A percentile compares a stretch with the other conserved stretches of the same genome.
Conservation (phyloP, 2,329 filamentous ascomycete genomes). For the Nemania abortiva region DNA sequence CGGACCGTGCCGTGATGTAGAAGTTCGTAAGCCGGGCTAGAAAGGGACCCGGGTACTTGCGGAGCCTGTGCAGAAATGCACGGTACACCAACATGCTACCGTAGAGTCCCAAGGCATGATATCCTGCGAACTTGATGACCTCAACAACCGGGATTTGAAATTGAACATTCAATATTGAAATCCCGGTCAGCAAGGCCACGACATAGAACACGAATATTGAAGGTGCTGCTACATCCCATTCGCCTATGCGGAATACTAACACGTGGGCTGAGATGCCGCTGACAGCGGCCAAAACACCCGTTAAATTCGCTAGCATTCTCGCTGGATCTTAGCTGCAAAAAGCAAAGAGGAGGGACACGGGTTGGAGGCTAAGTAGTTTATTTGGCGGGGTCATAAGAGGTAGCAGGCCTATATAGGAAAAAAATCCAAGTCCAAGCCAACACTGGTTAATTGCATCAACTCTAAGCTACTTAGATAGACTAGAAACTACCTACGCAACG, state of each 20-base stretch:
- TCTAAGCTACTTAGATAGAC: background rate
- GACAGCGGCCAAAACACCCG: background rate
- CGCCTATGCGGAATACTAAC: constrained; percentile 23
- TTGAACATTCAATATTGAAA: background rate
- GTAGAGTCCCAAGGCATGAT: constrained; percentile 35
- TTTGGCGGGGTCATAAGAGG: background rate
- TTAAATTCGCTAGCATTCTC: background rate
- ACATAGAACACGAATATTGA: constrained; percentile 15
- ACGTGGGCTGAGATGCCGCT: constrained; percentile 22
- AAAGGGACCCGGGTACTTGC: constrained; percentile 57
- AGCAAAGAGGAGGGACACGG: background rate
- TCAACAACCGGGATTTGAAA: constrained; percentile 1
- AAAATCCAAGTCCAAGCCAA: background rate
- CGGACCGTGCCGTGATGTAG: constrained; percentile 62
- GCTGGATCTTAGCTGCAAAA: background rate
- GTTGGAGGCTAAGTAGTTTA: background rate
- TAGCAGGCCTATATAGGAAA: background rate
- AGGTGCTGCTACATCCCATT: constrained; percentile 24
- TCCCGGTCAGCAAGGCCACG: background rate
- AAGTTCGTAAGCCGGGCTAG: constrained; percentile 56
- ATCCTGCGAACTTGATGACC: background rate
- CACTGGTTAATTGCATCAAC: background rate
- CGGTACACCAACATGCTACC: constrained; percentile 54
- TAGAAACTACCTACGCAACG: background rate
- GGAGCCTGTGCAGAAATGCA: constrained; percentile 56